Evolutionary conservation across 768 basidiomycete species (phyloP), one percentile per base, ranked within the genome.

Genomic region (Coprinopsis strossmayeri): DNA sequence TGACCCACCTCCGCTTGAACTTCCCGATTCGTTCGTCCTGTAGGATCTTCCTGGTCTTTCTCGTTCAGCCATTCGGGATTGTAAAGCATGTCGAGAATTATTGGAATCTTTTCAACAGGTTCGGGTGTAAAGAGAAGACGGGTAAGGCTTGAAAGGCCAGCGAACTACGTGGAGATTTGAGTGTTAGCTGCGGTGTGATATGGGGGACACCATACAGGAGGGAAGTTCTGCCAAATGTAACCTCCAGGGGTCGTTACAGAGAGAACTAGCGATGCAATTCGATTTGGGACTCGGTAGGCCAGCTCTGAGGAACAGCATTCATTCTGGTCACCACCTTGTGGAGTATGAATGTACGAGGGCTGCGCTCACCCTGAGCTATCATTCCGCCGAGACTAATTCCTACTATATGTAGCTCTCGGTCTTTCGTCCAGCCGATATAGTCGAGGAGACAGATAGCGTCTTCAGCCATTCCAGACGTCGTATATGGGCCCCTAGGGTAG

Each of bases 321-420:
- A 24, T 34, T 30, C 2, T 18, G 18, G 13, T n/a, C n/a, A n/a
- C n/a, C n/a, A n/a, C n/a, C n/a, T n/a, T n/a, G n/a, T n/a, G n/a
- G n/a, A n/a, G n/a, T n/a, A n/a, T n/a, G 34, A 39, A 20, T 5
- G 13, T 11, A 41, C 9, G 2, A 45, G 12, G 10, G 38, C 44
- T n/a, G n/a, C 39, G 18, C 21, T 12, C 12, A 84, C 85, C 83
- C 66, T 87, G 84, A 0, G 86, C 79, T 43, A 89, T 87, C 89
- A 91, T 91, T 3, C 89, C 89, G 1, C 90, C 90, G 3, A 92
- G 62, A 32, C 86, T 89, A 20, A 79, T 64, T 5, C 90, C 85
- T 18, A 91, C 82, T 26, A 91, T 63, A 57, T 91, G 82, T 4
- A 92, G 37, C 41, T 74, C 73, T 3, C 76, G 75, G 9, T 76